A percentile compares a stretch with the other conserved stretches of the same genome.
phyloP scores from a whole-genome alignment of 2,329 filamentous ascomycete species.

The Verticillium nubilum region DNA sequence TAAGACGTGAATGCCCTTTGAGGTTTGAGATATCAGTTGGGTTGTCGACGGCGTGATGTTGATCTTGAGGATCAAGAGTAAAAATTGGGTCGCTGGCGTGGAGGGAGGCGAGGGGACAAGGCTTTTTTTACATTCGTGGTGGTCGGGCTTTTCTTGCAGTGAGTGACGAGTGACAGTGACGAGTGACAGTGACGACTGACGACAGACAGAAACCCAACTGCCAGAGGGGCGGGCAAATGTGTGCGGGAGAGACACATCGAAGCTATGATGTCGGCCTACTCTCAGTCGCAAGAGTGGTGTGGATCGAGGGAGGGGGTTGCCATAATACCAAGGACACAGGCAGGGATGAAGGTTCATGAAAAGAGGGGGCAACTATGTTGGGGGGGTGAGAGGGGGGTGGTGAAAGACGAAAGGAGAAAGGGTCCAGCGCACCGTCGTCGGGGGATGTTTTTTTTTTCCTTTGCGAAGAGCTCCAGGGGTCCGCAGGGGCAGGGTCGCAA shows the following conservation, averaged over 20 bases:
- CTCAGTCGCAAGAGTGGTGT: slow-evolving; percentile 9
- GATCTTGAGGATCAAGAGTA: slow-evolving; percentile 9
- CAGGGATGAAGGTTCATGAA: slow-evolving; percentile 2
- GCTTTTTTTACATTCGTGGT: slow-evolving; percentile 14
- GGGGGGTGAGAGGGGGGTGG: slow-evolving; percentile 1
- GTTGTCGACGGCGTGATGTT: neutral
- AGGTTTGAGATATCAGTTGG: neutral
- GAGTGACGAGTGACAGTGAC: slow-evolving; percentile 7
- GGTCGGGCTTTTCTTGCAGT: neutral
- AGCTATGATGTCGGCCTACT: slow-evolving; percentile 15
- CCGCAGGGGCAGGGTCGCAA: neutral
- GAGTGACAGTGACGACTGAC: slow-evolving; percentile 9
- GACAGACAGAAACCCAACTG: neutral
- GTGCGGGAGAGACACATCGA: slow-evolving; percentile 10
- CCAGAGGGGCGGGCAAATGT: neutral
- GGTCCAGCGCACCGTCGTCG: slow-evolving; percentile 2
- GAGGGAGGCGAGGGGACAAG: slow-evolving; percentile 14
- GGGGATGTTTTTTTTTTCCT: neutral
- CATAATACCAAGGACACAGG: neutral
- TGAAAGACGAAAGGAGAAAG: slow-evolving; percentile 3
- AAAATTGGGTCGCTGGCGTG: slow-evolving; percentile 8
- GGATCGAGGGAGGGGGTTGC: slow-evolving; percentile 4
- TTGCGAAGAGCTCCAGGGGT: neutral
- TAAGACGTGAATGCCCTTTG: neutral
- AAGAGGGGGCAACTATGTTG: neutral